Evolutionary conservation across 2,329 filamentous ascomycete genomes (phyloP).

Genomic region (Beauveria scarabaeidicola): DNA sequence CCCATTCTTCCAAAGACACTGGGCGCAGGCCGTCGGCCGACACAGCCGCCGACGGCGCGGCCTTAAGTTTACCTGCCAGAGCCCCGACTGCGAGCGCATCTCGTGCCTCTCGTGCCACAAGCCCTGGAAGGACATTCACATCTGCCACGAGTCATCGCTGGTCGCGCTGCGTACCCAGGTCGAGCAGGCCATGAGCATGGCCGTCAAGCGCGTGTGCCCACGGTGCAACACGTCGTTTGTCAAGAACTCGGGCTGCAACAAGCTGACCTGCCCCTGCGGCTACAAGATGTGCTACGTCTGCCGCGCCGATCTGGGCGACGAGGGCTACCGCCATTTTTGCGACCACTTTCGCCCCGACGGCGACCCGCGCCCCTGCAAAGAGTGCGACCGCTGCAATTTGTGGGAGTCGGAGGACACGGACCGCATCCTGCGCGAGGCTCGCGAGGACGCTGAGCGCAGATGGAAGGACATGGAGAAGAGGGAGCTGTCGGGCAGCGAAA

Average conservation of each 20-base stretch:
- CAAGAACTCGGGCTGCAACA: constrained; percentile 92
- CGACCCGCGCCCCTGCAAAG: constrained; percentile 59
- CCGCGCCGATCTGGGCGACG: constrained; percentile 61
- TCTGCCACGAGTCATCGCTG: constrained; percentile 77
- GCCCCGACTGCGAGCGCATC: constrained; percentile 54
- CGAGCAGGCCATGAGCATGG: constrained; percentile 86
- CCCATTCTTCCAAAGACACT: constrained; percentile 33
- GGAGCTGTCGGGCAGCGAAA: constrained; percentile 46
- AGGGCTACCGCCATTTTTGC: constrained; percentile 91
- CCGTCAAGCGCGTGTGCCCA: constrained; percentile 91
- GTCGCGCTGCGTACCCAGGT: constrained; percentile 80
- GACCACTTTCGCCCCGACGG: constrained; percentile 84
- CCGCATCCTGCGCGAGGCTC: constrained; percentile 57
- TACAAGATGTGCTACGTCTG: constrained; percentile 99
- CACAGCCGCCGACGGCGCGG: constrained; percentile 63
- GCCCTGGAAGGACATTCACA: constrained; percentile 79
- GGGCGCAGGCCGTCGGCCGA: constrained; percentile 55
- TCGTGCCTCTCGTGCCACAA: constrained; percentile 81
- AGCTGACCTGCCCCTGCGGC: constrained; percentile 88
- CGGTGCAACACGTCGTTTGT: constrained; percentile 87
- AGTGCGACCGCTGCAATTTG: constrained; percentile 75
- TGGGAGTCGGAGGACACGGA: constrained; percentile 70
- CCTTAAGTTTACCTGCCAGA: constrained; percentile 69
- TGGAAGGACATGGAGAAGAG: constrained; percentile 60
- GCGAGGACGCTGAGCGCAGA: constrained; percentile 60